Evolutionary conservation across 352 stramenopile genomes (phyloP).

Genomic region (Poterioochromonas sp.): DNA sequence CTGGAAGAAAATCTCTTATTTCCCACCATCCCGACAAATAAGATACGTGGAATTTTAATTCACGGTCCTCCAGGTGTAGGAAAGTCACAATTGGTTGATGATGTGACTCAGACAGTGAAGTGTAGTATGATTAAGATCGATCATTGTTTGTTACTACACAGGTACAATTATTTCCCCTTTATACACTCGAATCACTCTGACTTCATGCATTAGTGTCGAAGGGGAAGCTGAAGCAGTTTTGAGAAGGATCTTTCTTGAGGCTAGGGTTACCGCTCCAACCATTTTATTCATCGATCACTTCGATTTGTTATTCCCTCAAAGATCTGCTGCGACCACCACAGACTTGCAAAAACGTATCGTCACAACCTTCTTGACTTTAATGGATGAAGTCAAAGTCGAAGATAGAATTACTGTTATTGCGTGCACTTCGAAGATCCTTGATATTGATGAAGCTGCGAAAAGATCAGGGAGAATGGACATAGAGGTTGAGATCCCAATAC

Average conservation of each 20-base stretch:
- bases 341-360: conserved; percentile 84
- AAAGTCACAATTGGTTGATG: conserved; percentile 63
- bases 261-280: conserved; percentile 55
- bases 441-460: conserved; percentile 76
- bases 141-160: background rate
- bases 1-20: no score
- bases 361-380: conserved; percentile 82
- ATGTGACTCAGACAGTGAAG: conserved; percentile 51
- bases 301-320: conserved; percentile 87
- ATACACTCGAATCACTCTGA: background rate
- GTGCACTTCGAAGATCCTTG: conserved; percentile 58
- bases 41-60: conserved; percentile 69
- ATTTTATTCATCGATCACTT: conserved; percentile 98
- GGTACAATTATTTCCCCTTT: background rate
- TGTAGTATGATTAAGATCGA: background rate
- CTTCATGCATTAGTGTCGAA: conserved; percentile 49
- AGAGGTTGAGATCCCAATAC: conserved; percentile 90
- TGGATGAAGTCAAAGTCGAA: conserved; percentile 65
- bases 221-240: conserved; percentile 66
- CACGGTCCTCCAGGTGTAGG: conserved; percentile 69
- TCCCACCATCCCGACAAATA: no score
- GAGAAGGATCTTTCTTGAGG: conserved; percentile 66
- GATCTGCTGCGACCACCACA: conserved; percentile 71
- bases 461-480: conserved; percentile 88
- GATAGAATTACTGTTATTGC: conserved; percentile 64